phyloP scores from a whole-genome alignment of 1,139 yeast species.

The Hansenula lynferdii region DNA sequence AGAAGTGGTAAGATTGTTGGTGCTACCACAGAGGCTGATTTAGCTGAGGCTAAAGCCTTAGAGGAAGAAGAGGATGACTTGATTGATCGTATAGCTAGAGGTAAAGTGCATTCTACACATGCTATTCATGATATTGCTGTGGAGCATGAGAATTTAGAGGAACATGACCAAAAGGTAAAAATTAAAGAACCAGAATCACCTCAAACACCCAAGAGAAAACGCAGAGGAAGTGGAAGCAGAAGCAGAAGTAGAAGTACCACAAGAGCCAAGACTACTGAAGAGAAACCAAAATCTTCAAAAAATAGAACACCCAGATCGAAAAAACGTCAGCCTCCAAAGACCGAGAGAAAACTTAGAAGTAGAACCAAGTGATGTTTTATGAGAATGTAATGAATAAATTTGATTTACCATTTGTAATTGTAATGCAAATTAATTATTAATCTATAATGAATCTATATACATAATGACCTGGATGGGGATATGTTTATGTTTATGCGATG shows the following conservation, averaged over 20 bases:
- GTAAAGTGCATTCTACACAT: constrained; percentile 3
- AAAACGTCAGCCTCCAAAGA: neutral
- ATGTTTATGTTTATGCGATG: constrained; percentile 32
- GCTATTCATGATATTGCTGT: constrained; percentile 11
- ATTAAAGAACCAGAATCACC: neutral
- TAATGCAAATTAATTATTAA: too few relatives aligned
- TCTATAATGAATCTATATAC: neutral
- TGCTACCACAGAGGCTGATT: constrained; percentile 19
- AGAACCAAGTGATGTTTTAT: constrained; percentile 11
- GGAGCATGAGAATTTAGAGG: constrained; percentile 13
- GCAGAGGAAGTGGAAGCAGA: neutral
- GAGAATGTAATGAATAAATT: too few relatives aligned
- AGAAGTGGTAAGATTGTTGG: constrained; percentile 26
- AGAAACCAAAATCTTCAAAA: neutral
- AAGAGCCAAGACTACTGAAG: neutral
- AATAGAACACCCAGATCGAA: neutral
- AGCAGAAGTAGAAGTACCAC: neutral
- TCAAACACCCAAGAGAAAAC: neutral
- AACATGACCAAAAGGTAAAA: neutral
- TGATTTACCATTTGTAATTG: too few relatives aligned
- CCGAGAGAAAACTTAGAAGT: constrained; percentile 7
- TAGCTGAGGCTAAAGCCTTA: constrained; percentile 10
- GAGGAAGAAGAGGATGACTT: constrained; percentile 12
- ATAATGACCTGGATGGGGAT: neutral
- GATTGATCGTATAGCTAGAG: constrained; percentile 13